Base-by-base conservation (phyloP, 2,329 filamentous ascomycete genomes). In the Endothia cerciana region DNA sequence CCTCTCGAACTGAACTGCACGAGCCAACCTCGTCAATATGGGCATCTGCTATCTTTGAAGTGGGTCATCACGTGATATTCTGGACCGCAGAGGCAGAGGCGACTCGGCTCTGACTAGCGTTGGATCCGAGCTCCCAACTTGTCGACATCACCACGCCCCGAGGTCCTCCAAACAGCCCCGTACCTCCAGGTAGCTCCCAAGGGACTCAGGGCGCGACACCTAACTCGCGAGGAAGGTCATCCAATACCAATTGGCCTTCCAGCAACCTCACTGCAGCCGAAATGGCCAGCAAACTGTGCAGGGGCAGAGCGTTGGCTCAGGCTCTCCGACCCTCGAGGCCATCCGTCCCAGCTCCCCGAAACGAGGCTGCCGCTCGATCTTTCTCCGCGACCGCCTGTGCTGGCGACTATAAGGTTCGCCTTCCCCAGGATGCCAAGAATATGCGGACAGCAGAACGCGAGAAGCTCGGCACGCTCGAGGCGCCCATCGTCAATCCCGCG, bases 401-500 rank as follows among this genome's bases (percentile, higher is more conserved):
- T 75, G 77, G 77, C 72, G 60, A 25, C 33, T 75, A 80, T 68
- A 78, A 80, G 74, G 85, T 89, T 75, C 82, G 82, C 71, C 77
- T 87, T 70, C 84, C 86, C 71, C 86, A 87, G 76, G 85, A 90
- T 66, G 80, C 82, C 56, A 82, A 85, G 67, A 92, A 93, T 81
- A 82, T 90, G 82, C 86, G 91, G 76, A 81, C 86, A 70, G 88
- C 89, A 59, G 83, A 84, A 65, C 83, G 87, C 71, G 80, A 83
- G 69, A 79, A 81, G 51, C 73, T 82, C 67, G 88, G 87, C 72
- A 84, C 87, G 71, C 87, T 97, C 70, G 88, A 91, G 75, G 91
- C 84, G 28, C 91, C 93, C 66, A 82, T 96, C 73, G 86, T 97
- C 74, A 97, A 98, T 81, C 94, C 94, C 43, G 87, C 92, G 78